phyloP scores from a whole-genome alignment of 2,329 filamentous ascomycete genomes.

The Epichloe amarillans region DNA sequence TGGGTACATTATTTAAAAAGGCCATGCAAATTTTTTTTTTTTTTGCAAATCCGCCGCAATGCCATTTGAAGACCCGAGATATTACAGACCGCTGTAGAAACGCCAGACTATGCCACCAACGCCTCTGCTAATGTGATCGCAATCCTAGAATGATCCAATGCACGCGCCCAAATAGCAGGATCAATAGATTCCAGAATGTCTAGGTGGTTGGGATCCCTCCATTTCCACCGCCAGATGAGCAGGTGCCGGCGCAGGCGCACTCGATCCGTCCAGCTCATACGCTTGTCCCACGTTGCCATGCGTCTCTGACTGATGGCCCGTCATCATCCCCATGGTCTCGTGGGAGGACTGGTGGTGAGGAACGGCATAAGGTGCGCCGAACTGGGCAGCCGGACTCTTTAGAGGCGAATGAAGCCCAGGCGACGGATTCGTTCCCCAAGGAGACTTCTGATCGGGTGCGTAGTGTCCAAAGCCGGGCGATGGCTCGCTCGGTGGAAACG shows the following conservation, averaged over 20 bases:
- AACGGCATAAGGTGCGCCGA: not conserved
- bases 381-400: not conserved
- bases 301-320: not conserved
- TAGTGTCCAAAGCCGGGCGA: slow-evolving; percentile 8
- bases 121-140: not conserved
- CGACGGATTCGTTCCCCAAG: slow-evolving; percentile 5
- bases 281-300: not conserved
- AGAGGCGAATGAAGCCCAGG: not conserved
- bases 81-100: not conserved
- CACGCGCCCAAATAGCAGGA: not conserved
- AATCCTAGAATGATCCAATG: not conserved
- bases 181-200: not conserved
- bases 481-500: slow-evolving; percentile 11
- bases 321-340: not conserved
- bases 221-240: slow-evolving; percentile 5
- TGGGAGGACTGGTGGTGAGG: not conserved
- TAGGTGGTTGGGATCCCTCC: slow-evolving; percentile 5
- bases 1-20: too few species aligned
- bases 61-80: too few species aligned
- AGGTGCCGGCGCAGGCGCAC: not conserved
- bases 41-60: too few species aligned
- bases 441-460: slow-evolving; percentile 7
- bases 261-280: slow-evolving; percentile 10
- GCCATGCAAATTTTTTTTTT: too few species aligned
- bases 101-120: not conserved